Evolutionary conservation across 192 early-diverging fungal genomes (phyloP).

Genomic region (Paraglomus occultum): DNA sequence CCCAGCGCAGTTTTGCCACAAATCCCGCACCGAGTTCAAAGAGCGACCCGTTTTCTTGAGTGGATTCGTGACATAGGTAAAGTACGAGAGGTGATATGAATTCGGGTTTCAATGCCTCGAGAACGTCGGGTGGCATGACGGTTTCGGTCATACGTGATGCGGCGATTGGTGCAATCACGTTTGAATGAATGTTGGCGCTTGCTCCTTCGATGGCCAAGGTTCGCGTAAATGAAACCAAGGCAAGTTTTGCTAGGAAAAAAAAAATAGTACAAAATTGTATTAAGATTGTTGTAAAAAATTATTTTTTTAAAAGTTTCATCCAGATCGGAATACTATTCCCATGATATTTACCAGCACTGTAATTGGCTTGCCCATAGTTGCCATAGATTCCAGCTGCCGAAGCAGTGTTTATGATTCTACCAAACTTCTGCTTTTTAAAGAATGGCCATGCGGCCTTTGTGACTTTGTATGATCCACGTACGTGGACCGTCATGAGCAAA

Average conservation of each 20-base stretch:
- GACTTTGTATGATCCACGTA: slow-evolving; percentile 92
- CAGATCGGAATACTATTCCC: too few relatives aligned
- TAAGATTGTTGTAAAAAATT: neutral
- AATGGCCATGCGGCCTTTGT: slow-evolving; percentile 96
- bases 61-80: slow-evolving; percentile 89
- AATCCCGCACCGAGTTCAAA: slow-evolving; percentile 98
- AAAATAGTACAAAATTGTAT: neutral
- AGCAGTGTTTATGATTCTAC: slow-evolving; percentile 70
- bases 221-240: slow-evolving; percentile 85
- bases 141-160: slow-evolving; percentile 98
- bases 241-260: slow-evolving; percentile 82
- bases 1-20: slow-evolving; percentile 90
- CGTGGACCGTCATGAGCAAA: slow-evolving; percentile 87
- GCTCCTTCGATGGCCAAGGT: slow-evolving; percentile 93
- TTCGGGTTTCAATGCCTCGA: slow-evolving; percentile 95
- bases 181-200: slow-evolving; percentile 90
- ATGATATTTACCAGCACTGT: slow-evolving; percentile 62
- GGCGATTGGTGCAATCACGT: slow-evolving; percentile 96
- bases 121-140: slow-evolving; percentile 92
- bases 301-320: neutral
- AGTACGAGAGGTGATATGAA: slow-evolving; percentile 93
- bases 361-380: slow-evolving; percentile 94
- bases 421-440: slow-evolving; percentile 95
- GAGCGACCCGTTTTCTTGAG: slow-evolving; percentile 76
- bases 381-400: slow-evolving; percentile 99